phyloP scores from a whole-genome alignment of 371 early-diverging fungal species.

The Mortierella sp. region DNA sequence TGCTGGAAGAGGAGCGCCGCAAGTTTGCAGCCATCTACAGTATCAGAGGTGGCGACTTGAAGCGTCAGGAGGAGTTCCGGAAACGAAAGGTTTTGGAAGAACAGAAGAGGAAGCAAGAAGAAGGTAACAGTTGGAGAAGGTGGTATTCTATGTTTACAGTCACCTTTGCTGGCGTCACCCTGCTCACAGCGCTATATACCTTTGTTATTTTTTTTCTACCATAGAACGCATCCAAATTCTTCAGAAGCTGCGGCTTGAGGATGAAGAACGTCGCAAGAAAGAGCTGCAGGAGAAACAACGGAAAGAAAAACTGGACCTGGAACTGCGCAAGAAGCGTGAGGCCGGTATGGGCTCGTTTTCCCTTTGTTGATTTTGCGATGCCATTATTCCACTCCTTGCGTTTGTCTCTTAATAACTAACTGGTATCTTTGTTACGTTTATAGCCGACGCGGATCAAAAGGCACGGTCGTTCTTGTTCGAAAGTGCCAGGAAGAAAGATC shows the following conservation, averaged over 20 bases:
- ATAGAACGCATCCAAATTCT: constrained; percentile 46
- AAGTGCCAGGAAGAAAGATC: constrained; percentile 15
- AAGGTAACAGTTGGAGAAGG: constrained; percentile 19
- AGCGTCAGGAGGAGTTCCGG: constrained; percentile 25
- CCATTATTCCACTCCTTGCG: background rate
- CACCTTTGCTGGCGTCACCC: background rate
- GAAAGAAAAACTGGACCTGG: constrained; percentile 37
- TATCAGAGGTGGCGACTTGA: constrained; percentile 21
- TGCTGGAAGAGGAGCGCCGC: constrained; percentile 30
- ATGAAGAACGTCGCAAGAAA: constrained; percentile 41
- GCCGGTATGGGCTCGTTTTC: constrained; percentile 18
- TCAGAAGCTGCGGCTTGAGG: constrained; percentile 40
- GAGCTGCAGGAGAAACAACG: constrained; percentile 31
- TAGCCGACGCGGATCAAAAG: constrained; percentile 44
- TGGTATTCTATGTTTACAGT: background rate
- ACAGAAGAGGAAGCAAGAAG: constrained; percentile 38
- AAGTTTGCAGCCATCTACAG: constrained; percentile 31
- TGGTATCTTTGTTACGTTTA: background rate
- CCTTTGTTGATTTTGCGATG: background rate
- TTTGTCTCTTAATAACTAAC: background rate
- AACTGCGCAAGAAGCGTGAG: constrained; percentile 43
- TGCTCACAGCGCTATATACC: background rate
- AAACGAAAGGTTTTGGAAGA: constrained; percentile 19
- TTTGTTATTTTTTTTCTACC: background rate
- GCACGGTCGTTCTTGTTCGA: constrained; percentile 47